phyloP scores from a whole-genome alignment of 2,329 filamentous ascomycete species.

The Aspergillus unguis region DNA sequence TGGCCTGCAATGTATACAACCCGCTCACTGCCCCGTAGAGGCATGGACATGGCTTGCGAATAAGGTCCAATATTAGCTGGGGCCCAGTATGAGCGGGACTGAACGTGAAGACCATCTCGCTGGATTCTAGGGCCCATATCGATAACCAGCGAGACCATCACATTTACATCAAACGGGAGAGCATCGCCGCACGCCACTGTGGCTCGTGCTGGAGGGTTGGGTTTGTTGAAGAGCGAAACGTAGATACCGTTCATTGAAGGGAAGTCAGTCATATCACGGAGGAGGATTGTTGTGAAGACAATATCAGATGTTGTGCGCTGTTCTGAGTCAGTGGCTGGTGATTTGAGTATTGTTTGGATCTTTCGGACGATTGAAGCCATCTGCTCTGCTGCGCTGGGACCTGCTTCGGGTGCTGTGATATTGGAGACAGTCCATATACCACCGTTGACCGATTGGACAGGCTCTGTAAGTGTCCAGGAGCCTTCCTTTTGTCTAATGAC shows the following conservation, averaged over 20 bases:
- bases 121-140: slow-evolving; percentile 32
- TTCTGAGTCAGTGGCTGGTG: neutral
- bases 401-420: slow-evolving; percentile 39
- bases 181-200: slow-evolving; percentile 72
- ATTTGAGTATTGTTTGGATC: slow-evolving; percentile 25
- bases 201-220: slow-evolving; percentile 81
- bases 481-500: slow-evolving; percentile 5
- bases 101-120: slow-evolving; percentile 71
- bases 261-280: slow-evolving; percentile 80
- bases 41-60: slow-evolving; percentile 70
- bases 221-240: slow-evolving; percentile 66
- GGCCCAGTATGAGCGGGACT: slow-evolving; percentile 93
- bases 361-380: slow-evolving; percentile 30
- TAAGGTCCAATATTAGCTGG: slow-evolving; percentile 97
- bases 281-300: slow-evolving; percentile 58
- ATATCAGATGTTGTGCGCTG: slow-evolving; percentile 37
- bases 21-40: slow-evolving; percentile 26
- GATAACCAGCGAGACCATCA: slow-evolving; percentile 58
- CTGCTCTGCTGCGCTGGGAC: slow-evolving; percentile 39
- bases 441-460: slow-evolving; percentile 18
- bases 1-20: slow-evolving; percentile 77
- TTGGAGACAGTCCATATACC: slow-evolving; percentile 37
- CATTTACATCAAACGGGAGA: slow-evolving; percentile 59
- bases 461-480: neutral
- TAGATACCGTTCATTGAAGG: slow-evolving; percentile 71